phyloP scores from a whole-genome alignment of 306 rosid species.

The Urtica urens region DNA sequence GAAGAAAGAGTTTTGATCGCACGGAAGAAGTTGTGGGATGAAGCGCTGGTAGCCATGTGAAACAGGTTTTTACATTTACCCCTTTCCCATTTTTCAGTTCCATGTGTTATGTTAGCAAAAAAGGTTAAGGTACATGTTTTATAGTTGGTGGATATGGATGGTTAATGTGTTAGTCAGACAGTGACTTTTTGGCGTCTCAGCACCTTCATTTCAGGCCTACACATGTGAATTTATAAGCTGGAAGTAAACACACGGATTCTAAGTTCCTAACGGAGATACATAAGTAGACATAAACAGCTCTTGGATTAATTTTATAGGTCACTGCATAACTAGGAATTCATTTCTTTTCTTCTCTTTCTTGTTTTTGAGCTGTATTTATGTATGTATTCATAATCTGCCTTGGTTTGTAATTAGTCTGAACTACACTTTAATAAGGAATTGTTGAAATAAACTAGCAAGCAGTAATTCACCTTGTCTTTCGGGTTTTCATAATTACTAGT shows the following conservation, averaged over 20 bases:
- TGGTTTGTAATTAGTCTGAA: not conserved
- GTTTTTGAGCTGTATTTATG: too few species aligned
- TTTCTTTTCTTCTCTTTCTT: not conserved
- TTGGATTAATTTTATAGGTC: slow-evolving; percentile 6
- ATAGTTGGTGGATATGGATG: too few species aligned
- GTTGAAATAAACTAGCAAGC: not conserved
- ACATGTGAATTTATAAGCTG: too few species aligned
- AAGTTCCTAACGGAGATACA: slow-evolving; percentile 2
- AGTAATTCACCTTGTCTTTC: not conserved
- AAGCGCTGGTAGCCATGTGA: slow-evolving; percentile 14
- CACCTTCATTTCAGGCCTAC: too few species aligned
- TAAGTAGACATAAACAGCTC: slow-evolving; percentile 1
- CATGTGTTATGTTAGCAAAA: slow-evolving; percentile 16
- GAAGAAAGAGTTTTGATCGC: slow-evolving; percentile 53
- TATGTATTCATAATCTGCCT: not conserved
- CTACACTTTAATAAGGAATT: not conserved
- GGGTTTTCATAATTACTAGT: not conserved
- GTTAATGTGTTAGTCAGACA: too few species aligned
- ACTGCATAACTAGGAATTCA: not conserved
- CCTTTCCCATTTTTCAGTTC: slow-evolving; percentile 6
- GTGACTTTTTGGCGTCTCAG: too few species aligned
- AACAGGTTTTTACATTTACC: too few species aligned
- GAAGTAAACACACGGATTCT: not conserved
- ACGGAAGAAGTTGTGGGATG: slow-evolving; percentile 40
- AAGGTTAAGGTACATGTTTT: too few species aligned